Base-by-base conservation (phyloP, 257 asterid genomes). In the Salvia hispanica region DNA sequence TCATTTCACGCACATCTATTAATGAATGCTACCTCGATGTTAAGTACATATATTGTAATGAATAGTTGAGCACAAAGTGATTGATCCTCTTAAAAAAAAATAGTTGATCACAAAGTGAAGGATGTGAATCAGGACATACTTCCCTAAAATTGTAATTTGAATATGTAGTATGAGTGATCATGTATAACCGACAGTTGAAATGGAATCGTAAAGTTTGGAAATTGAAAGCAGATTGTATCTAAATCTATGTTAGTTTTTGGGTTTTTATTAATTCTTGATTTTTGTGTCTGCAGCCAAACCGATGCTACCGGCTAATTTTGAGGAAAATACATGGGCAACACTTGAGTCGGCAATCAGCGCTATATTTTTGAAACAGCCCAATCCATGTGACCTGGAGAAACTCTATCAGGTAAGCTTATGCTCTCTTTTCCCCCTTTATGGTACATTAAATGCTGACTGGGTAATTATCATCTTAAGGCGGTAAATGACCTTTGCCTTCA, bases 401-500 rank as follows among this genome's bases (percentile, higher is more conserved):
- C 96, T 94, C 67, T 94, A 94, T 65, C 99, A 91, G 89, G 98
- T 92, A 58, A 62, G 54, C 70, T 15, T 62, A 64, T 5, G 16
- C 21, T 58, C 10, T 31, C n/a, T 50, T 46, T 64, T 68, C 9
- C 67, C 74, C 66, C 25, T 31, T 3, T 46, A n/a, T 3, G 16
- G 40, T 75, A 34, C 42, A 31, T 18, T 58, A 33, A 45, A 39
- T 45, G 70, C 88, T 73, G 45, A 62, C 66, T 75, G 57, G 64
- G 28, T 25, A 64, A 51, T 67, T 60, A 39, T 74, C 68, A 71
- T 78, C 31, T 36, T 50, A 64, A 92, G 97, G 99, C 95, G 9
- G 99, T 91, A 60, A 87, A 84, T 79, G 87, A 91, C 83, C 89
- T 94, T 53, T 94, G 99, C 77, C 85, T 90, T 73, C 96, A 90